Base-by-base conservation (phyloP, 257 asterid genomes). In the Gynochthodes officinalis region DNA sequence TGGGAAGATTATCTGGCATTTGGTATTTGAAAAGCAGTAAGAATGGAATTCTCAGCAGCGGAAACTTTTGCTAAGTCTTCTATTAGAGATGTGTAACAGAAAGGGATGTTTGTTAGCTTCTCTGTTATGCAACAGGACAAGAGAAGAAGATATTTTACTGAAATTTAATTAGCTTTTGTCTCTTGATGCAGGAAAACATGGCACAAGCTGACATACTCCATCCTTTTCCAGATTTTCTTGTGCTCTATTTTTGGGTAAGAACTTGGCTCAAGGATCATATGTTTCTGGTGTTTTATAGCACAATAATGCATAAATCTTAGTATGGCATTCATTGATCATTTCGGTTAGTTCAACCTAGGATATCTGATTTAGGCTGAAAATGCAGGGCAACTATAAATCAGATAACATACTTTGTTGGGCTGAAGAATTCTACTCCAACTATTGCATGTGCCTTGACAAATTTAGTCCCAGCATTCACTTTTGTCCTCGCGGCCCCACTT, bases 361-460 rank as follows among this genome's bases (percentile, higher is more conserved):
- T 48, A 32, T 49, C 40, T 44, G 44, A 53, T 0, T 30, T 27
- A 4, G 16, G 23, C 16, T 32, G 5, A 75, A 68, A 60, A 28
- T 72, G 86, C 95, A 94, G 98, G 75, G 95, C 84, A 4, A 83
- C 97, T 3, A 69, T 89, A 83, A 91, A 89, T 73, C 98, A 94
- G 55, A 86, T 91, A 73, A 86, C 97, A 15, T 94, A 88, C 78
- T 87, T 94, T 72, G 85, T 91, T 70, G 98, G 97, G 46, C 79
- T 94, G 37, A 94, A 91, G 82, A 77, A 89, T 74, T 91, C 96
- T 19, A 87, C 91, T 75, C 98, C 98, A 75, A 94, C 98, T 0
- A 84, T 89, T 44, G 93, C 97, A 4, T 88, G 97, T 70, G 97
- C 98, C 57, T 74, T 91, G 82, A 76, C 82, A 80, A 94, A 94